Evolutionary conservation across 2,329 filamentous ascomycete species (phyloP), one percentile per base, ranked within the genome.

Genomic region (Canariomyces notabilis): DNA sequence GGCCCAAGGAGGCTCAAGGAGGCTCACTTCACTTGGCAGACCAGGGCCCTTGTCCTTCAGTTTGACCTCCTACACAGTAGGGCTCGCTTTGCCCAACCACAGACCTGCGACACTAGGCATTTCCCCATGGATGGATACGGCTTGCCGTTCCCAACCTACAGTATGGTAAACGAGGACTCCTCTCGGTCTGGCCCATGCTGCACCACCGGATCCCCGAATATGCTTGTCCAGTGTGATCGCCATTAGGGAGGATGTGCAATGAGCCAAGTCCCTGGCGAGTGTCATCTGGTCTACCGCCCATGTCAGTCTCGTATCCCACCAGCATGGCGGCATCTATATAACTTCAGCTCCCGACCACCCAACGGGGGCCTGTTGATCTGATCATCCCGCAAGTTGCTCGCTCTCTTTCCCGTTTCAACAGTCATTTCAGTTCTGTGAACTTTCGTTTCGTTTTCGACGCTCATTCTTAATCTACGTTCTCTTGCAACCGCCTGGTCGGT

Each of bases 391-490:
- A 52, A 53, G 45, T 51, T 53, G 51, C 51, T 48, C 42, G 41
- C 32, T 43, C 46, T 51, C 48, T 50, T 49, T 53, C 39, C 38
- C 48, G 49, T 49, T 48, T 45, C 31, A 51, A 38, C 49, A 29
- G 41, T 53, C 48, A 50, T 51, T 57, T 48, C 51, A 55, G 56
- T 58, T 57, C 57, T 59, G 57, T 55, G 52, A 59, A 59, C 57
- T 58, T 56, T 59, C 51, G 48, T 45, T 58, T 58, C 47, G 49
- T 55, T 56, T 41, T 55, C 44, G 26, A 44, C 55, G 20, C 46
- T 59, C 53, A 51, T 56, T 59, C 48, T 21, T 41, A 31, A 33
- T 41, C 14, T 3, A 37, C 36, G 5, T 41, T 49, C 46, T 23
- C 37, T 49, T 29, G 9, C 32, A 44, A 42, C 46, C 42, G 46